Evolutionary conservation across 306 rosid species (phyloP).

Genomic region (Vicia faba): DNA sequence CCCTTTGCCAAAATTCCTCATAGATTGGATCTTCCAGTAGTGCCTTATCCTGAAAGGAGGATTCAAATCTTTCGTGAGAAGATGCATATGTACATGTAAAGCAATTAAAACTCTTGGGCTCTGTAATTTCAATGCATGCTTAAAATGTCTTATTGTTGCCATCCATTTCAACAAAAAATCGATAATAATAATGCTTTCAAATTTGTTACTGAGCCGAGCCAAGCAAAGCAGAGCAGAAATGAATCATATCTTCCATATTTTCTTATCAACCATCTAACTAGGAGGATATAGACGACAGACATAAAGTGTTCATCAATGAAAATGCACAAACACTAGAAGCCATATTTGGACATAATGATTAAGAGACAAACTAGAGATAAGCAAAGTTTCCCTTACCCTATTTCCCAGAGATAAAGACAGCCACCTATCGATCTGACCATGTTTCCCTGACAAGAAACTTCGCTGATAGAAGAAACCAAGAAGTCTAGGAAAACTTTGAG

Average conservation of each 20-base stretch:
- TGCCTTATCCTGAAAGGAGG: conserved; percentile 73
- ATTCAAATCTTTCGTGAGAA: conserved; percentile 29
- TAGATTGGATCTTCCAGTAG: conserved; percentile 87
- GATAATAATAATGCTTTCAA: background rate
- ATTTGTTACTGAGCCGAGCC: background rate
- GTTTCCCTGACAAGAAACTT: conserved; percentile 94
- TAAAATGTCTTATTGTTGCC: conserved; percentile 18
- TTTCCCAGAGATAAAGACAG: conserved; percentile 82
- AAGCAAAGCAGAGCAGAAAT: conserved; percentile 5
- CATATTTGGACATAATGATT: conserved; percentile 5
- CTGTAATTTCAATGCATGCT: conserved; percentile 7
- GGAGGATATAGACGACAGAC: conserved; percentile 7
- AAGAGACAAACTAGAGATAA: conserved; percentile 7
- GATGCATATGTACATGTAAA: conserved; percentile 12
- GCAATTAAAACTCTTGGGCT: conserved; percentile 17
- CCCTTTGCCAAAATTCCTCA: conserved; percentile 99
- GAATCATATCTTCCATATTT: conserved; percentile 24
- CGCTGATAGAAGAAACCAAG: conserved; percentile 68
- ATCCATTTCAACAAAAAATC: conserved; percentile 22
- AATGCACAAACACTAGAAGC: background rate
- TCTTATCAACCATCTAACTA: conserved; percentile 6
- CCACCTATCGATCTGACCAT: conserved; percentile 83
- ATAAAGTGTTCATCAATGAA: conserved; percentile 14
- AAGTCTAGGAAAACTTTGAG: conserved; percentile 64
- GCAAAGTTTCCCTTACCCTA: conserved; percentile 61